phyloP scores from a whole-genome alignment of 305 asterid species.

The Fraxinus latifolia region DNA sequence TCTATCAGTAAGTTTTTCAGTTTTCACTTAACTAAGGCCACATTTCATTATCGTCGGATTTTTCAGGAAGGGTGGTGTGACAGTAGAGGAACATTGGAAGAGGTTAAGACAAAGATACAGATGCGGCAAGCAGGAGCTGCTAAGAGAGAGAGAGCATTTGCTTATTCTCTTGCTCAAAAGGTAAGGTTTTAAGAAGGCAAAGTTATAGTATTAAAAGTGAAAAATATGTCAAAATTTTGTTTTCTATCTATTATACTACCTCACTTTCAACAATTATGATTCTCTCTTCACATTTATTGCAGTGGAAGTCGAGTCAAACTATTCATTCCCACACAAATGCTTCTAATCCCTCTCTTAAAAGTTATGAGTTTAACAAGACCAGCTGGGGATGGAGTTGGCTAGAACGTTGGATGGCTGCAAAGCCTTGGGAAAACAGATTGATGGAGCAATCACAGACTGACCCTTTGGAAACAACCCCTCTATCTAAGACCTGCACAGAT shows the following conservation, averaged over 20 bases:
- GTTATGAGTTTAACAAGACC: constrained; percentile 47
- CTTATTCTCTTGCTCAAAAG: constrained; percentile 80
- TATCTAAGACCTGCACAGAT: constrained; percentile 27
- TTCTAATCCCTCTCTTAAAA: constrained; percentile 42
- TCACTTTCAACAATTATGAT: neutral
- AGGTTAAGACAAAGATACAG: constrained; percentile 76
- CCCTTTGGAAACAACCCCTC: constrained; percentile 42
- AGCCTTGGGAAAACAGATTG: constrained; percentile 88
- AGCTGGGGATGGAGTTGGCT: constrained; percentile 92
- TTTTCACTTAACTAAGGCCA: neutral
- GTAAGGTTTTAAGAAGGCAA: constrained; percentile 50
- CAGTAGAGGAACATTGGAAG: constrained; percentile 75
- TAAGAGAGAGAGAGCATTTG: constrained; percentile 89
- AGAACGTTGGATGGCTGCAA: constrained; percentile 97
- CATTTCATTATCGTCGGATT: neutral
- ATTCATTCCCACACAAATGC: constrained; percentile 36
- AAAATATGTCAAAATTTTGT: neutral
- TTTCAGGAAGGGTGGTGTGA: constrained; percentile 92
- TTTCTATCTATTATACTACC: neutral
- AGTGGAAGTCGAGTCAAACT: constrained; percentile 58
- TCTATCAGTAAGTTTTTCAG: neutral
- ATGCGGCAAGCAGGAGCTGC: constrained; percentile 86
- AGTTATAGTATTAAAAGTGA: neutral
- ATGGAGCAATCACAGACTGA: constrained; percentile 54
- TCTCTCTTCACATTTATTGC: constrained; percentile 20